Percentiles rank a stretch among this genome's conserved stretches.
These are phyloP conservation scores for Zopfochytrium polystomum DNA, from an alignment of 371 early-diverging fungal species.

Conservation along the genomic window DNA sequence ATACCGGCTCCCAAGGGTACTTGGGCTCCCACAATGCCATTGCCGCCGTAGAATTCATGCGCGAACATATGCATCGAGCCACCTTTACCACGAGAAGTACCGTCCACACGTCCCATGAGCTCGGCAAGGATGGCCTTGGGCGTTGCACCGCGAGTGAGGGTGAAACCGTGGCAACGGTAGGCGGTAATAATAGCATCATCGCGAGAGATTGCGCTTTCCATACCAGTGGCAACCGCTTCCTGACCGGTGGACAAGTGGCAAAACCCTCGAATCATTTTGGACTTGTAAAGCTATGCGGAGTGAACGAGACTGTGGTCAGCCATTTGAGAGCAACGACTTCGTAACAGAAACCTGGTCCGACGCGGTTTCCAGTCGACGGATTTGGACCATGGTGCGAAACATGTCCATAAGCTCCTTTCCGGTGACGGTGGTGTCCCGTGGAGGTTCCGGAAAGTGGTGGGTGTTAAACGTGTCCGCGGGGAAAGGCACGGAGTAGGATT, in stretches of 20 bases:
- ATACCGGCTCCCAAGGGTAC: slow-evolving; percentile 97
- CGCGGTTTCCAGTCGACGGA: slow-evolving; percentile 92
- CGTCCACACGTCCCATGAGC: slow-evolving; percentile 75
- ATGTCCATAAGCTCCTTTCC: slow-evolving; percentile 67
- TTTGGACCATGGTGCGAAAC: slow-evolving; percentile 84
- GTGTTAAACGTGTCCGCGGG: slow-evolving; percentile 36
- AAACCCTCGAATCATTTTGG: slow-evolving; percentile 97
- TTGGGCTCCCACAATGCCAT: slow-evolving; percentile 99
- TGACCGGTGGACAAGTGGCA: slow-evolving; percentile 99
- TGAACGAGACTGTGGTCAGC: neutral
- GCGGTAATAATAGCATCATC: slow-evolving; percentile 96
- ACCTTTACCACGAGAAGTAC: slow-evolving; percentile 97
- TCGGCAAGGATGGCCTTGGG: slow-evolving; percentile 47
- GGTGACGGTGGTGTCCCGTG: slow-evolving; percentile 24
- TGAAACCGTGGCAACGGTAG: slow-evolving; percentile 99
- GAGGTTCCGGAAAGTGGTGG: slow-evolving; percentile 45
- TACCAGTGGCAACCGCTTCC: slow-evolving; percentile 96
- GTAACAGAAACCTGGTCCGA: slow-evolving; percentile 58
- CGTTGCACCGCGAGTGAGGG: slow-evolving; percentile 79
- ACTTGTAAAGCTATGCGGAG: slow-evolving; percentile 80
- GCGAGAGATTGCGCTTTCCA: slow-evolving; percentile 82
- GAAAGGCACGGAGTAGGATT: slow-evolving; percentile 31
- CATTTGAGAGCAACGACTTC: neutral
- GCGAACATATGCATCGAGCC: slow-evolving; percentile 99
- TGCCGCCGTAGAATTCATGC: slow-evolving; percentile 96